These are phyloP conservation scores for Aspergillus leporis DNA, from an alignment of 495 filamentous ascomycete genomes.

Conservation along the genomic window DNA sequence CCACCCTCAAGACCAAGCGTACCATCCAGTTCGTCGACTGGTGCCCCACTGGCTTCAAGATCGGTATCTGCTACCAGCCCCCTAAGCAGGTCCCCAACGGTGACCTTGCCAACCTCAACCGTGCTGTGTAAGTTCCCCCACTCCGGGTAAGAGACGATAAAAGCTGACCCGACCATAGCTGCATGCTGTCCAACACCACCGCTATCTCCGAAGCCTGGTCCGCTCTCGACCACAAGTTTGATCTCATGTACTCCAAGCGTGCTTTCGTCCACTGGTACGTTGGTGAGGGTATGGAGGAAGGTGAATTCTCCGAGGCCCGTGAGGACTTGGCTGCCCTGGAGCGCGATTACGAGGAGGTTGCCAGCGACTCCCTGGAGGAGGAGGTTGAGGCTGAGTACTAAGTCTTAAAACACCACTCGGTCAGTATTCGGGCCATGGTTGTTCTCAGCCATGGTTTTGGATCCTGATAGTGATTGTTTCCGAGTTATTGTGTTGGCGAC, in stretches of 20 bases:
- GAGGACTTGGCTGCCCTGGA: slow-evolving; percentile 97
- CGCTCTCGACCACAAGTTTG: slow-evolving; percentile 96
- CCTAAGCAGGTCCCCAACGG: slow-evolving; percentile 94
- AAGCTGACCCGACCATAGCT: slow-evolving; percentile 52
- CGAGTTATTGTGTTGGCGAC: slow-evolving; percentile 29
- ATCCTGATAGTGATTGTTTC: slow-evolving; percentile 19
- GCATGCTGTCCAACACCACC: slow-evolving; percentile 99
- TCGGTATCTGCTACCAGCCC: slow-evolving; percentile 99
- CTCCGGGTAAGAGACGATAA: neutral
- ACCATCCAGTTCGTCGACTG: slow-evolving; percentile 99
- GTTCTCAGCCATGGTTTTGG: slow-evolving; percentile 10
- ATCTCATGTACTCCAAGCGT: slow-evolving; percentile 99
- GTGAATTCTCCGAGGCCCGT: slow-evolving; percentile 98
- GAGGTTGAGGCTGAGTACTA: slow-evolving; percentile 96
- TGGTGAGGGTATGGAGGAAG: slow-evolving; percentile 99
- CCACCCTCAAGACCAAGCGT: slow-evolving; percentile 95
- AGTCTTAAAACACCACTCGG: slow-evolving; percentile 32
- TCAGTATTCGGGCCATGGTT: slow-evolving; percentile 15
- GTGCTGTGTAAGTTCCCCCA: slow-evolving; percentile 79
- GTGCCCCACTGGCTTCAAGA: slow-evolving; percentile 99
- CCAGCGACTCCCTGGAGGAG: slow-evolving; percentile 88
- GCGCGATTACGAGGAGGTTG: slow-evolving; percentile 99
- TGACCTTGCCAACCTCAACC: slow-evolving; percentile 94
- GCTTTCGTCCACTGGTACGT: slow-evolving; percentile 99
- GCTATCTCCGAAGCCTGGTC: slow-evolving; percentile 99